Conservation (phyloP, 768 basidiomycete genomes). For the Boletus pseudo-olivaceus region DNA sequence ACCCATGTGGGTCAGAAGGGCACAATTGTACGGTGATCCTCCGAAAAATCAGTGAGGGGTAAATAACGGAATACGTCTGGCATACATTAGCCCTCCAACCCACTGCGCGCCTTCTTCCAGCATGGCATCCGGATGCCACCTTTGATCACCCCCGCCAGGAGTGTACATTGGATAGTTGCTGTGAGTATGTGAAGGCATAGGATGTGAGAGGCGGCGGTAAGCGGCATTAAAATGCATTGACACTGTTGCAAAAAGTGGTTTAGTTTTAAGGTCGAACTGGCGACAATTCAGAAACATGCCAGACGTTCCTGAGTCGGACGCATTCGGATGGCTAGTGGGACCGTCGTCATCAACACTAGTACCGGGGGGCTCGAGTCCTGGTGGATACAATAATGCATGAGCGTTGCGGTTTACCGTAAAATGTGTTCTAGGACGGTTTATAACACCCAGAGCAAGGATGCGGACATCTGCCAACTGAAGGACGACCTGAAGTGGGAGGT, state of each 20-base stretch:
- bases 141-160: constrained; percentile 61
- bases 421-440: constrained; percentile 53
- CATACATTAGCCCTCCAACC: constrained; percentile 71
- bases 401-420: constrained; percentile 66
- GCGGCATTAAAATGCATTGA: constrained; percentile 7
- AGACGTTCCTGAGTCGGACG: background rate
- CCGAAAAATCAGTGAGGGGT: constrained; percentile 5
- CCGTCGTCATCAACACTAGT: background rate
- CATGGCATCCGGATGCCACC: constrained; percentile 53
- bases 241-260: background rate
- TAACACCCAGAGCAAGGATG: constrained; percentile 66
- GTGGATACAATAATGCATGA: constrained; percentile 63
- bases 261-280: background rate
- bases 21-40: constrained; percentile 65
- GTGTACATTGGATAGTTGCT: constrained; percentile 71
- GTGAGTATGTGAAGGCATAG: constrained; percentile 54
- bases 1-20: no score
- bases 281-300: constrained; percentile 2
- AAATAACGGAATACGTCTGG: background rate
- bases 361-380: constrained; percentile 47
- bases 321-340: background rate
- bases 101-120: constrained; percentile 64
- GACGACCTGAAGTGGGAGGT: constrained; percentile 46
- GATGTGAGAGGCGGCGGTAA: constrained; percentile 48
- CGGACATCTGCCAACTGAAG: constrained; percentile 70